Evolutionary conservation across 2,329 filamentous ascomycete species (phyloP), one percentile per base, ranked within the genome.

Genomic region (Furcasterigmium sp.): DNA sequence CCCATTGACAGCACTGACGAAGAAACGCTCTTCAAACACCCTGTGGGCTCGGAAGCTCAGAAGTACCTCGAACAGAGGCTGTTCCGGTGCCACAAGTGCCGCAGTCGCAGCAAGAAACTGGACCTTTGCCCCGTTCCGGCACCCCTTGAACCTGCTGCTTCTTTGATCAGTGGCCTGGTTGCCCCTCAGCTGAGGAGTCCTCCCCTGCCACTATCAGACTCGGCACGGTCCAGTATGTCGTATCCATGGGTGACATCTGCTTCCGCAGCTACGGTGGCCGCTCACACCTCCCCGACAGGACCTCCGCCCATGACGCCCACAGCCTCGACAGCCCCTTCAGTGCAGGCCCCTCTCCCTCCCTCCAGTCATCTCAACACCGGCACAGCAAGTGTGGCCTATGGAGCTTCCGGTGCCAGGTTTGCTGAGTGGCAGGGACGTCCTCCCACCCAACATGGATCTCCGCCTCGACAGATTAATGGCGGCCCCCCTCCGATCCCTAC

Each of bases 71-170:
- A 76, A 42, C 78, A 82, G 51, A 69, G 75, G 23, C 75, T 73
- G 48, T 84, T 80, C 50, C 84, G 89, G 61, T 91, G 86, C 54
- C 86, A 91, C 63, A 86, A 87, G 60, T 91, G 86, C 57, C 75
- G 71, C 51, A 83, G 78, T 56, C 59, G 63, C 23, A 74, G 74
- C 45, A 70, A 69, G 20, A 67, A 72, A 42, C 67, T 73, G 4
- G 50, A 56, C 20, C 53, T 61, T 18, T 64, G 63, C 44, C 46
- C 42, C 19, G 36, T 38, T 15, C 29, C 14, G 13, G 49, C 59
- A 1, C 51, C n/a, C n/a, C n/a, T n/a, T n/a, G n/a, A n/a, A n/a
- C 44, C 47, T 28, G 37, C 55, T 34, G 48, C 54, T 39, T 57
- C 52, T 23, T 53, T 57, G 8, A 52, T 58, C 23, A 52, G 53